A percentile compares a stretch with the other conserved stretches of the same genome.
Conservation (phyloP, 164 flowering plant genomes). For the Chimonanthus praecox region DNA sequence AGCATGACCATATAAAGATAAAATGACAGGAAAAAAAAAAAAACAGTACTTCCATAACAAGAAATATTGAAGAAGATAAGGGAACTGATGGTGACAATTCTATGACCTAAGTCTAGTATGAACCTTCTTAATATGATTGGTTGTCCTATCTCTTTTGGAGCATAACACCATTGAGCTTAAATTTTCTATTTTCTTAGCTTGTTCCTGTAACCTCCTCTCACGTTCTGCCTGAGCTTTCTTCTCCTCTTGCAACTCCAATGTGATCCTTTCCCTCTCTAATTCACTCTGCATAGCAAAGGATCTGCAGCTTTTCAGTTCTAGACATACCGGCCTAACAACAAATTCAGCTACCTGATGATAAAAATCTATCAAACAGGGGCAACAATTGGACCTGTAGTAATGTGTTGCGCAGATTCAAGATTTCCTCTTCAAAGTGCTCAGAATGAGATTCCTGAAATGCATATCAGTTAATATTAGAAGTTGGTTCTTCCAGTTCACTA, state of each 20-base stretch:
- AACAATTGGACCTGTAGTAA: constrained; percentile 57
- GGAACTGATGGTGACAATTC: background rate
- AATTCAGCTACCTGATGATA: background rate
- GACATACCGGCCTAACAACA: background rate
- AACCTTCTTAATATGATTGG: constrained; percentile 57
- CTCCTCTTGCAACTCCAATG: constrained; percentile 91
- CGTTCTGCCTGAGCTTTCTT: constrained; percentile 86
- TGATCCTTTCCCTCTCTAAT: constrained; percentile 87
- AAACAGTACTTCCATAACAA: background rate
- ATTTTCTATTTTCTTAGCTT: constrained; percentile 80
- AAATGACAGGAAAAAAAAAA: background rate
- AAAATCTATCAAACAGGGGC: background rate
- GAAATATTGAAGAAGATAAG: background rate
- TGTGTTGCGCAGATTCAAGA: constrained; percentile 78
- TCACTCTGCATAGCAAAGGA: constrained; percentile 52
- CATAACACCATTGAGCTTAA: constrained; percentile 82
- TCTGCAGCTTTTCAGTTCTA: constrained; percentile 1
- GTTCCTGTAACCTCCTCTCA: constrained; percentile 76
- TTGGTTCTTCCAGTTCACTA: background rate
- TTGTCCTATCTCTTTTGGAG: constrained; percentile 61
- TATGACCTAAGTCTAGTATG: background rate
- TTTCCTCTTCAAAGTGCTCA: constrained; percentile 85
- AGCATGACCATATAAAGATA: background rate
- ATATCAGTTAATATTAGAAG: background rate
- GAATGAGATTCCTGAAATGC: constrained; percentile 68